These are phyloP conservation scores for Phytopythium chamaehyphon DNA, from an alignment of 352 stramenopile species.

Conservation along the genomic window DNA sequence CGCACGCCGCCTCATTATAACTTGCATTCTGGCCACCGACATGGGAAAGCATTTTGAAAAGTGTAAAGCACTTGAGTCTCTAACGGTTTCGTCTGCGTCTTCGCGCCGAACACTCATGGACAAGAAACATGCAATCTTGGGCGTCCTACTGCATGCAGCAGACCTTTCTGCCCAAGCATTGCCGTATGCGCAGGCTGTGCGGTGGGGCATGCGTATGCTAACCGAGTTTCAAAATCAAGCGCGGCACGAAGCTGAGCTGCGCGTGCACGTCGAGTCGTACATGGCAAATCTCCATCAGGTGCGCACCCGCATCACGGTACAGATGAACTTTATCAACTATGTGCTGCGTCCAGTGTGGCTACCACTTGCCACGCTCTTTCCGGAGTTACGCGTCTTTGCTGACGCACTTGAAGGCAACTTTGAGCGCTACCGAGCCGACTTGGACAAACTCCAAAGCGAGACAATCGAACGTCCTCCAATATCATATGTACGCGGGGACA, in stretches of 20 bases:
- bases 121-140: slow-evolving; percentile 47
- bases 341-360: slow-evolving; percentile 71
- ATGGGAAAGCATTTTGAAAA: slow-evolving; percentile 78
- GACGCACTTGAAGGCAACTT: slow-evolving; percentile 59
- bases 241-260: slow-evolving; percentile 55
- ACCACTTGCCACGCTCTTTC: slow-evolving; percentile 39
- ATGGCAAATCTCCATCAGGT: slow-evolving; percentile 69
- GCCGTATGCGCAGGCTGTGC: slow-evolving; percentile 42
- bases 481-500: slow-evolving; percentile 38
- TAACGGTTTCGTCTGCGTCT: slow-evolving; percentile 25
- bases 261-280: slow-evolving; percentile 59
- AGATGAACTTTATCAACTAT: slow-evolving; percentile 78
- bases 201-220: slow-evolving; percentile 60
- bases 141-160: slow-evolving; percentile 58
- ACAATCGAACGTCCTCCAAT: slow-evolving; percentile 16
- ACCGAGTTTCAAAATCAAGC: slow-evolving; percentile 76
- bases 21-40: slow-evolving; percentile 70
- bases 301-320: slow-evolving; percentile 52
- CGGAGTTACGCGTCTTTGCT: slow-evolving; percentile 44
- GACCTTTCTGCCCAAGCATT: slow-evolving; percentile 72
- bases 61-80: slow-evolving; percentile 51
- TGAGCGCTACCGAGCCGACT: slow-evolving; percentile 54
- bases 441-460: slow-evolving; percentile 40
- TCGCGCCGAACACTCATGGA: slow-evolving; percentile 17
- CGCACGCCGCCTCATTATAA: slow-evolving; percentile 50